Base-by-base conservation (phyloP, 331 rosid species). In the Erythrophleum ivorense region DNA sequence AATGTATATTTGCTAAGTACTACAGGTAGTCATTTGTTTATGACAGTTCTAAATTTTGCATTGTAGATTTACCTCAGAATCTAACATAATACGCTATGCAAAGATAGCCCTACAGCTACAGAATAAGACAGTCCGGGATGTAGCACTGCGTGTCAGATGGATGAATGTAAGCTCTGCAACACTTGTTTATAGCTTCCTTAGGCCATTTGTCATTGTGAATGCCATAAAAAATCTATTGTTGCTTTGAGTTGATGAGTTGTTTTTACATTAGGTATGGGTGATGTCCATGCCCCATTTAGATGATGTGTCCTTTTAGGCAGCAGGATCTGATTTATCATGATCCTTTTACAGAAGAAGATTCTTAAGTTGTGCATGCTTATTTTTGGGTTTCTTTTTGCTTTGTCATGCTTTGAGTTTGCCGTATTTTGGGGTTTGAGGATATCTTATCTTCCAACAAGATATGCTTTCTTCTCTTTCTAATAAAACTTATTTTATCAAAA, bases 61-160 rank as follows among this genome's bases (percentile, higher is more conserved):
- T 71, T 75, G 67, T 88, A 95, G 99, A 77, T 85, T 48, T 86
- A 66, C 88, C 36, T 71, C 97, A 41, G 92, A 89, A 74, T 82
- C 94, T 31, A 91, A 77, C 88, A 83, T 92, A 68, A 84, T 86
- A 48, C 94, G 97, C 67, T 93, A 93, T 73, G 98, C 98, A 0
- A 92, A 92, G 92, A 92, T 93, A 81, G 99, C 98, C 53, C 86
- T 85, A 89, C 88, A 49, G 85, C 91, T 96, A 79, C 97, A 90
- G 78, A 87, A 88, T 71, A 96, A 96, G 89, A 93, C 97, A 0
- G 97, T 91, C 33, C 92, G 97, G 40, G 99, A 96, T 86, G 97
- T 96, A 66, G 99, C 99, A 13, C 81, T 93, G 84, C 98, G 99
- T 73, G 91, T 93, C 83, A 88, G 98, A 89, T 96, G 99, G 99